Conservation (phyloP, 2,329 filamentous ascomycete species). For the Zymoseptoria ardabiliae region DNA sequence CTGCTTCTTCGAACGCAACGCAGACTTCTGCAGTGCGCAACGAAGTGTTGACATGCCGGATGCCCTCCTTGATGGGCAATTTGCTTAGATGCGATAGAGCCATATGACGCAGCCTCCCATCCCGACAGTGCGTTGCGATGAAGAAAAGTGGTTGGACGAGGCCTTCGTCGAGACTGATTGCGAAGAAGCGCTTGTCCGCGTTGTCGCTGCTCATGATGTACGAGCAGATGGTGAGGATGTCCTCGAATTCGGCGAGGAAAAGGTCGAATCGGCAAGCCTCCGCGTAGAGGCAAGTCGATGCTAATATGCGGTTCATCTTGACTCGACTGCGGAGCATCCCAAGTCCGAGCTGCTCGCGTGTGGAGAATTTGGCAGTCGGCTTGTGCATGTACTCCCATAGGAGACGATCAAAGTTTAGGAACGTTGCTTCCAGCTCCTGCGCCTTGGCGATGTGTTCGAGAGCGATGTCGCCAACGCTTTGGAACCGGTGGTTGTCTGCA, state of each 20-base stretch:
- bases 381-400: slow-evolving; percentile 27
- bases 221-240: slow-evolving; percentile 25
- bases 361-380: slow-evolving; percentile 18
- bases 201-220: slow-evolving; percentile 25
- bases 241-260: slow-evolving; percentile 24
- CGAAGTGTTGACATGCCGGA: slow-evolving; percentile 26
- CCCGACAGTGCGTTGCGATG: slow-evolving; percentile 24
- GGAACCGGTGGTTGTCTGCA: slow-evolving; percentile 23
- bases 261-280: slow-evolving; percentile 22
- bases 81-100: slow-evolving; percentile 20
- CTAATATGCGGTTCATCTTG: slow-evolving; percentile 25
- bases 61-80: slow-evolving; percentile 18
- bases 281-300: slow-evolving; percentile 22
- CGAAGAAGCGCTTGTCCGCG: slow-evolving; percentile 22
- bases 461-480: slow-evolving; percentile 19
- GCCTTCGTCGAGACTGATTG: slow-evolving; percentile 26
- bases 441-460: slow-evolving; percentile 23
- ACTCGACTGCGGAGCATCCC: slow-evolving; percentile 23
- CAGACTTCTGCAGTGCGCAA: slow-evolving; percentile 17
- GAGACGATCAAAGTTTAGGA: slow-evolving; percentile 21
- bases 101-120: slow-evolving; percentile 21
- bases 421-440: slow-evolving; percentile 21
- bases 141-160: slow-evolving; percentile 25
- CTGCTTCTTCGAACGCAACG: slow-evolving; percentile 21
- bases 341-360: slow-evolving; percentile 25